Base-by-base conservation (phyloP, 2,329 filamentous ascomycete genomes). In the Aspergillus sp. region DNA sequence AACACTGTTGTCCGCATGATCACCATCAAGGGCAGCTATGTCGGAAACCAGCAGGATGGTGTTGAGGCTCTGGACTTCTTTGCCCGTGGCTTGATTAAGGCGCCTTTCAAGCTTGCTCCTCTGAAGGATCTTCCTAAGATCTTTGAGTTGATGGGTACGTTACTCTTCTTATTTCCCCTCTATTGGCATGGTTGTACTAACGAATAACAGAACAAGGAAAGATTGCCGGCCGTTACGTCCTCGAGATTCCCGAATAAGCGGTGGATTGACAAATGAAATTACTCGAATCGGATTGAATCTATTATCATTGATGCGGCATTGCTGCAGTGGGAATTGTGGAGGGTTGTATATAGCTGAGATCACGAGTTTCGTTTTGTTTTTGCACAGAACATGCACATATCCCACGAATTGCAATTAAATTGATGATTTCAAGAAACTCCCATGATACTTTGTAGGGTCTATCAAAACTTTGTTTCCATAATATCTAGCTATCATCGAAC, bases 61-160 rank as follows among this genome's bases (percentile, higher is more conserved):
- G 85, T 87, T 55, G 93, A 96, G 80, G 93, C 93, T 5, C 82
- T 97, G 61, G 91, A 96, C 64, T 96, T 96, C 80, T 96, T 85
- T 81, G 79, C 83, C 55, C 83, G 88, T 15, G 92, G 91, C 23
- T 78, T 93, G 62, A 91, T 96, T 82, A 89, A 90, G 73, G 86
- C 87, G 11, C 92, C 92, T 11, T 93, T 83, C 84, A 93, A 96
- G 86, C 82, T 85, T 4, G 85, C 91, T 46, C 90, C 91, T 19
- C 81, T 96, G 56, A 88, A 86, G 67, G 82, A 96, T 78, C 82
- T 97, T 60, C 84, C 88, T 64, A 82, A 85, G 56, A 88, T 96
- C 25, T 96, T 88, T 73, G 83, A 91, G 33, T 75, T 90, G 66
- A 89, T 90, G 87, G 70, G 55, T 31, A 43, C 1, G 49, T 44